Evolutionary conservation across 2,329 filamentous ascomycete species (phyloP).

Genomic region (Monosporascus sp.): DNA sequence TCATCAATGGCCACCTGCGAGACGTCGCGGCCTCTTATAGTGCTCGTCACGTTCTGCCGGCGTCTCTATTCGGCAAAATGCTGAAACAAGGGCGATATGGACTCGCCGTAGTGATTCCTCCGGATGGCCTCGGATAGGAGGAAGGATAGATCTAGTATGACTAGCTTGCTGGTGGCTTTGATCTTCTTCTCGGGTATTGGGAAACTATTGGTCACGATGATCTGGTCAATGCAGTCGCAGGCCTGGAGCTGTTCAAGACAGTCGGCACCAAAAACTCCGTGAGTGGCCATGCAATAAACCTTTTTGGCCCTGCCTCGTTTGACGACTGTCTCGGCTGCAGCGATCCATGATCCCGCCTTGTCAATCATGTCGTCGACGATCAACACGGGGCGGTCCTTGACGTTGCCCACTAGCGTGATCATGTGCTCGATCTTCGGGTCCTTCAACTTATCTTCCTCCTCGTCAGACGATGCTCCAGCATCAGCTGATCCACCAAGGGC

Average conservation of each 20-base stretch:
- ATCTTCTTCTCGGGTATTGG: slow-evolving; percentile 75
- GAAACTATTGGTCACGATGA: slow-evolving; percentile 96
- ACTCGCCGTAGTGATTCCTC: slow-evolving; percentile 93
- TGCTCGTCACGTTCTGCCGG: slow-evolving; percentile 15
- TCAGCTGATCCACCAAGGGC: slow-evolving; percentile 81
- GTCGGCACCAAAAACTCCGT: slow-evolving; percentile 88
- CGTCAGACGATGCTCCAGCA: slow-evolving; percentile 75
- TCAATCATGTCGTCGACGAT: slow-evolving; percentile 99
- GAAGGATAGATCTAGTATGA: slow-evolving; percentile 83
- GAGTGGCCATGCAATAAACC: slow-evolving; percentile 96
- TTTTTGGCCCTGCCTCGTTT: slow-evolving; percentile 88
- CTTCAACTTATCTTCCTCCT: slow-evolving; percentile 85
- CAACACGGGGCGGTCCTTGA: slow-evolving; percentile 80
- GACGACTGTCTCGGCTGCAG: slow-evolving; percentile 91
- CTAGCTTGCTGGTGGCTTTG: slow-evolving; percentile 71
- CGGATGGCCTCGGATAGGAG: slow-evolving; percentile 88
- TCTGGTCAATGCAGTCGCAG: slow-evolving; percentile 88
- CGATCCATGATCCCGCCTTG: slow-evolving; percentile 94
- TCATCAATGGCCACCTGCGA: slow-evolving; percentile 10
- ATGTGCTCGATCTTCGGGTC: slow-evolving; percentile 83
- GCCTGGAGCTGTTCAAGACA: slow-evolving; percentile 84
- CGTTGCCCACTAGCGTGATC: slow-evolving; percentile 95
- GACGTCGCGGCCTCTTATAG: slow-evolving; percentile 8
- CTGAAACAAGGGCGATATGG: slow-evolving; percentile 65
- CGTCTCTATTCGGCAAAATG: slow-evolving; percentile 51